These are phyloP conservation scores for Xylaria intraflava DNA, from an alignment of 495 filamentous ascomycete genomes.

Conservation along the genomic window DNA sequence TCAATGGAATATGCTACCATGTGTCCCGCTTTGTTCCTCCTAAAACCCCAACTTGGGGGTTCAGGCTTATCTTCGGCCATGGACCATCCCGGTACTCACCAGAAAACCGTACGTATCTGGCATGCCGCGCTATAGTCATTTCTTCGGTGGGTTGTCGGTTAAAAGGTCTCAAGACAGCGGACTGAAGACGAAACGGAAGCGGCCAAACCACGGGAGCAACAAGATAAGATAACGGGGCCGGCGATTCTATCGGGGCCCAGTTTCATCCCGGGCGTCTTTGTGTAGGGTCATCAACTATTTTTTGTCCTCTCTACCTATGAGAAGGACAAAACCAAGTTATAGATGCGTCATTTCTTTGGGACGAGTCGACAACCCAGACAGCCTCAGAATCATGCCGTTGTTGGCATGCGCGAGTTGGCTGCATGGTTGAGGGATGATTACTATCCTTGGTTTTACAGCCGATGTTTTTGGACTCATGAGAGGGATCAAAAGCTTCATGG, in stretches of 20 bases:
- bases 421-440: slow-evolving; percentile 7
- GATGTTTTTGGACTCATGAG: too few species aligned
- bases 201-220: not conserved
- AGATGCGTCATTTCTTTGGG: not conserved
- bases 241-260: not conserved
- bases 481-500: too few species aligned
- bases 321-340: slow-evolving; percentile 6
- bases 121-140: slow-evolving; percentile 7
- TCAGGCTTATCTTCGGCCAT: too few species aligned
- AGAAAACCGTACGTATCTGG: slow-evolving; percentile 5
- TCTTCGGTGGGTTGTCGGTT: slow-evolving; percentile 1
- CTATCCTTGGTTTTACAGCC: slow-evolving; percentile 7
- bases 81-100: not conserved
- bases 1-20: too few species aligned
- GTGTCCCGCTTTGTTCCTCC: not conserved
- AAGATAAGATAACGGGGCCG: not conserved
- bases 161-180: not conserved
- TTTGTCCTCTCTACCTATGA: slow-evolving; percentile 7
- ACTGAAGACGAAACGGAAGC: not conserved
- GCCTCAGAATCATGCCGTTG: slow-evolving; percentile 1
- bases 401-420: slow-evolving; percentile 1
- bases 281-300: slow-evolving; percentile 3
- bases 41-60: slow-evolving; percentile 7
- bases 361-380: slow-evolving; percentile 1
- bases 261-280: slow-evolving; percentile 10